A percentile compares a stretch with the other conserved stretches of the same genome.
These are phyloP conservation scores for Aphanomyces cochlioides DNA, from an alignment of 352 stramenopile species.

Conservation along the genomic window DNA sequence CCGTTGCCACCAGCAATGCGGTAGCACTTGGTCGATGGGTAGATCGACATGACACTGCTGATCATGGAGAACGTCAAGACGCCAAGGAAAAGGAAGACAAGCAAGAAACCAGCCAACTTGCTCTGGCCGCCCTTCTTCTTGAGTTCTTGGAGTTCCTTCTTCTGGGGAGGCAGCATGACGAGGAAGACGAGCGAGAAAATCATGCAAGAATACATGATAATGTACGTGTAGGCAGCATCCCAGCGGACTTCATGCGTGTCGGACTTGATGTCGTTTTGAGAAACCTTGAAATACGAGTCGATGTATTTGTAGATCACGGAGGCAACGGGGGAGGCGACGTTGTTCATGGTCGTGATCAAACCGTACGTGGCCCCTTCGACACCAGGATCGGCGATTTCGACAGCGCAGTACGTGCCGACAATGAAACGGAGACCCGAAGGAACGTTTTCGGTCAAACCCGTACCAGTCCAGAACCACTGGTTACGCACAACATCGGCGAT, in stretches of 20 bases:
- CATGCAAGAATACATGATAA: constrained; percentile 20
- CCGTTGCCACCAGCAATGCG: constrained; percentile 48
- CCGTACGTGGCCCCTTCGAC: constrained; percentile 24
- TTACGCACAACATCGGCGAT: constrained; percentile 53
- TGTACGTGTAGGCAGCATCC: constrained; percentile 25
- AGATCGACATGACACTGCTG: constrained; percentile 63
- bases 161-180: constrained; percentile 57
- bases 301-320: constrained; percentile 33
- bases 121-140: constrained; percentile 48
- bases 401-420: constrained; percentile 32
- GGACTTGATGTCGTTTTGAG: neutral
- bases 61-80: constrained; percentile 35
- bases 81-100: constrained; percentile 42
- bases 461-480: constrained; percentile 60
- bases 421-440: constrained; percentile 34
- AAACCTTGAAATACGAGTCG: constrained; percentile 33
- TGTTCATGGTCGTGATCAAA: constrained; percentile 19
- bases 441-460: constrained; percentile 46
- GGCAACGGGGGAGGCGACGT: constrained; percentile 21
- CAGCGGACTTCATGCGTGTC: constrained; percentile 18
- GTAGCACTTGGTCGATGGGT: constrained; percentile 49
- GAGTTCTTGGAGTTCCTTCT: constrained; percentile 44
- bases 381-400: constrained; percentile 33
- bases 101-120: constrained; percentile 37
- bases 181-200: constrained; percentile 35